Evolutionary conservation across 225 moss, liverwort and hornwort genomes (phyloP).

Genomic region (Pleurozium schreberi): DNA sequence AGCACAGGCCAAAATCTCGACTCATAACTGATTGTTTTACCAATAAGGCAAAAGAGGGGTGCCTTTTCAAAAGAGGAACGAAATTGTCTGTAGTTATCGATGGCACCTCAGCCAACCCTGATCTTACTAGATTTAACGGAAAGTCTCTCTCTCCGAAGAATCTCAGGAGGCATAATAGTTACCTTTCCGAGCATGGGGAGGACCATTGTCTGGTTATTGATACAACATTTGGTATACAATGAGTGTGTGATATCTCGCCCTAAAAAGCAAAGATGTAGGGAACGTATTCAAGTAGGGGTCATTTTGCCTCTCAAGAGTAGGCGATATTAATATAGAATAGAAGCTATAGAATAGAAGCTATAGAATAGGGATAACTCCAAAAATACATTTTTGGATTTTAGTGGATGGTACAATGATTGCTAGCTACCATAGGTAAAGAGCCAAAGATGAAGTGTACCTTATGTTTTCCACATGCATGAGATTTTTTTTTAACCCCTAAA

Average conservation of each 20-base stretch:
- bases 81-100: too few relatives aligned
- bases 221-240: too few relatives aligned
- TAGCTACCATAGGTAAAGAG: not conserved
- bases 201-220: too few relatives aligned
- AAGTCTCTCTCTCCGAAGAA: too few relatives aligned
- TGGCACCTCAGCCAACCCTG: too few relatives aligned
- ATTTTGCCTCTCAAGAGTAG: too few relatives aligned
- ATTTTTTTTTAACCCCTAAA: not conserved
- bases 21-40: too few relatives aligned
- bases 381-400: not conserved
- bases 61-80: not conserved
- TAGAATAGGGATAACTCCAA: fast-evolving
- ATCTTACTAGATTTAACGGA: too few relatives aligned
- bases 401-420: not conserved
- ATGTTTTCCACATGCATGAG: fast-evolving
- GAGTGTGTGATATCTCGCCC: not conserved
- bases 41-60: too few relatives aligned
- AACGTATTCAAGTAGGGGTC: not conserved
- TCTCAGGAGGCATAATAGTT: too few relatives aligned
- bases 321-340: not conserved
- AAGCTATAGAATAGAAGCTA: not conserved
- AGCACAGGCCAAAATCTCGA: not conserved
- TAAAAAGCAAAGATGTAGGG: not conserved
- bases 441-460: not conserved
- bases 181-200: too few relatives aligned